Percentiles rank a stretch among this genome's conserved stretches.
Evolutionary conservation across 2,329 filamentous ascomycete species (phyloP).

Genomic region (Acrocalymma vagum): DNA sequence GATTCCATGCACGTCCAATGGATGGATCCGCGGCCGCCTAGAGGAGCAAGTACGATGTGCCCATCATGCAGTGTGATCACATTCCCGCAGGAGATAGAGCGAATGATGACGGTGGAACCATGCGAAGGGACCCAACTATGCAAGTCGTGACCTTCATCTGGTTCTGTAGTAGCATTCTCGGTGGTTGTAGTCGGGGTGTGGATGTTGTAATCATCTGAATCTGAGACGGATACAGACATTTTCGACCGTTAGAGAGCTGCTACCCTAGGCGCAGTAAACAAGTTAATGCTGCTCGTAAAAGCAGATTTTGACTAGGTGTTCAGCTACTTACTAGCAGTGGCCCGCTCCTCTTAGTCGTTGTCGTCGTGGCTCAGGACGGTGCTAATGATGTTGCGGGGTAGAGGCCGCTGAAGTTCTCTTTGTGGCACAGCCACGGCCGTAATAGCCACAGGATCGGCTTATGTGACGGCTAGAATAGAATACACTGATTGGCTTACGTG

Average conservation of each 20-base stretch:
- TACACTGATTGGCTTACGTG: too few species aligned
- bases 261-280: too few species aligned
- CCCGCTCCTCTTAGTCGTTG: background rate
- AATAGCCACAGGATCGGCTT: too few species aligned
- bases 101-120: constrained; percentile 13
- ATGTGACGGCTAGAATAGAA: too few species aligned
- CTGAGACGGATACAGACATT: constrained; percentile 5
- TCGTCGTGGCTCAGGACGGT: background rate
- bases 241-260: too few species aligned
- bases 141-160: background rate
- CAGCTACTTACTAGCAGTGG: background rate
- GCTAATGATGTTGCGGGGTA: constrained; percentile 1
- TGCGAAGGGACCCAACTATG: constrained; percentile 7
- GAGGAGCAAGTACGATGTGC: constrained; percentile 9
- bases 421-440: too few species aligned
- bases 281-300: background rate
- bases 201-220: constrained; percentile 5
- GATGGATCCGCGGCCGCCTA: constrained; percentile 10
- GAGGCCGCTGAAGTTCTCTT: too few species aligned
- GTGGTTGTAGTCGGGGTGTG: constrained; percentile 2
- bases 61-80: constrained; percentile 16
- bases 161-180: background rate
- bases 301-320: background rate
- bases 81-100: constrained; percentile 10
- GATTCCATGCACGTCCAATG: constrained; percentile 13